Evolutionary conservation across 495 filamentous ascomycete species (phyloP), one percentile per base, ranked within the genome.

Genomic region (Rhizodiscina lignyota): DNA sequence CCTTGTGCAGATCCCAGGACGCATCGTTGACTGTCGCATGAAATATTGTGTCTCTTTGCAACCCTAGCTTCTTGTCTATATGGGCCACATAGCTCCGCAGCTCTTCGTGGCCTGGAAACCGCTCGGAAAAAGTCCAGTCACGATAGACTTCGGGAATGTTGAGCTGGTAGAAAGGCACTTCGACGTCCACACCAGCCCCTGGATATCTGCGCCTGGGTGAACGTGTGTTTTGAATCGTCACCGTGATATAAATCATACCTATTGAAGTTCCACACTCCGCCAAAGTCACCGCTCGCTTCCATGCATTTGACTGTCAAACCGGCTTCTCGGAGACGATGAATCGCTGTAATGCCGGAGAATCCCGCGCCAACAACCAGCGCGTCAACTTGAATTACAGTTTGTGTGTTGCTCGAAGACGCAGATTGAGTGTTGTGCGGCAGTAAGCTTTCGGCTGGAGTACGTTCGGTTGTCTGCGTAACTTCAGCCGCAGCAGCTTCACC

Each of bases 81-180:
- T 35, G 38, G 5, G 29, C 8, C 10, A 41, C 17, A 21, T 41
- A 41, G 8, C 17, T 23, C 10, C 22, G 20, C 16, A 36, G 21
- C 15, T 36, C 20, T 4, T 15, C 21, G 3, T 24, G 10, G 30
- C 27, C 36, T 6, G 8, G 6, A 12, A 21, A 20, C 15, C 18
- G 18, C 38, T 33, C 36, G 1, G 31, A 36, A 22, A 42, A 47
- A 12, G 19, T 31, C 13, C 35, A 12, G 6, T 47, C 30, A 26
- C 43, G 36, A 13, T 50, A 39, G 10, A 21, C 29, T 31, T 50
- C 47, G 37, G n/a, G n/a, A n/a, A 39, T 47, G n/a, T 43, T 45
- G 38, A 36, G 49, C 4, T 37, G 35, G 29, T 51, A 51, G 17
- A 38, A 22, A 24, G 22, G 40, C 27, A 35, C 38, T 30, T 40